These are phyloP conservation scores for Mucor plumbeus DNA, from an alignment of 371 early-diverging fungal genomes.

Conservation along the genomic window DNA sequence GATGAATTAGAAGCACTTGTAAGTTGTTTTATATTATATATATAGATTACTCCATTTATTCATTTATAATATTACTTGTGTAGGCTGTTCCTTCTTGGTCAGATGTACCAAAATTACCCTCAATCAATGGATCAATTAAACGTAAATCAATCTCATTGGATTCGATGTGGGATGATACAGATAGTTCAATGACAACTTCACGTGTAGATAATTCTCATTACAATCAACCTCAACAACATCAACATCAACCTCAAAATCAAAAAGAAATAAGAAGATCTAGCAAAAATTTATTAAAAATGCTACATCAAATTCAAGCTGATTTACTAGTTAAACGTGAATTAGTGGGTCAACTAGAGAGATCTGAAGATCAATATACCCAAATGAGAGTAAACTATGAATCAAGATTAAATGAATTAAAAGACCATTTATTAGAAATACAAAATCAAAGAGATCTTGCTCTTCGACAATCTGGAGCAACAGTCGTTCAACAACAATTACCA, in stretches of 20 bases:
- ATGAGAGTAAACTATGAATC: slow-evolving; percentile 72
- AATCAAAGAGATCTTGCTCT: slow-evolving; percentile 61
- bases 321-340: slow-evolving; percentile 64
- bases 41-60: no score
- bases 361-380: slow-evolving; percentile 57
- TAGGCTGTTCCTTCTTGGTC: slow-evolving; percentile 57
- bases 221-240: neutral
- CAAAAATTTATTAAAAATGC: slow-evolving; percentile 47
- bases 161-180: slow-evolving; percentile 50
- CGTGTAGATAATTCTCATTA: slow-evolving; percentile 17
- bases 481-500: neutral
- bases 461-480: slow-evolving; percentile 5
- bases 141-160: slow-evolving; percentile 51
- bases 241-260: neutral
- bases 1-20: slow-evolving; percentile 52
- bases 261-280: slow-evolving; percentile 31
- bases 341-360: slow-evolving; percentile 58
- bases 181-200: slow-evolving; percentile 43
- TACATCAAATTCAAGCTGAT: slow-evolving; percentile 72
- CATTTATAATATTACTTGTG: neutral
- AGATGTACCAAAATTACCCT: slow-evolving; percentile 32
- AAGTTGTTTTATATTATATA: slow-evolving; percentile 13
- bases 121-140: slow-evolving; percentile 26
- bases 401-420: slow-evolving; percentile 61
- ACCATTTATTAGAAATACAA: slow-evolving; percentile 59